phyloP scores from a whole-genome alignment of 1,284 basidiomycete genomes.

The Trichosporon sp. region DNA sequence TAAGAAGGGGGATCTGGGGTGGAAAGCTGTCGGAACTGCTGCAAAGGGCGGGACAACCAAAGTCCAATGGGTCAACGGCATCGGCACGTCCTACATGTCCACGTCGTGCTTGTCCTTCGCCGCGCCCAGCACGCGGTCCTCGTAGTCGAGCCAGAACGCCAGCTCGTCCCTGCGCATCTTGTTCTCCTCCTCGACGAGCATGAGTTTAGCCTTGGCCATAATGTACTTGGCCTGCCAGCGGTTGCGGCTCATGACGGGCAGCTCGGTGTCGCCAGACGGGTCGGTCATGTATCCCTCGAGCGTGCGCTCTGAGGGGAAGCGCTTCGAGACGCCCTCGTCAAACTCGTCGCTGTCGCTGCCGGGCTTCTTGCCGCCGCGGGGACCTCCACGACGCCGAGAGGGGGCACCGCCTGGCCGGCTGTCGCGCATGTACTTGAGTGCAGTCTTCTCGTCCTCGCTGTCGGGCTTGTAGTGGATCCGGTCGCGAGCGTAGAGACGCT shows the following conservation, averaged over 20 bases:
- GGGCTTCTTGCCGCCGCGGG: conserved; percentile 8
- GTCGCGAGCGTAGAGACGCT: conserved; percentile 11
- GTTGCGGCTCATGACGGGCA: conserved; percentile 29
- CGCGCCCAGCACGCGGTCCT: conserved; percentile 11
- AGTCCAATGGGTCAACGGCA: too few species aligned
- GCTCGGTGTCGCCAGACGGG: conserved; percentile 18
- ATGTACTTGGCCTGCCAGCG: conserved; percentile 40
- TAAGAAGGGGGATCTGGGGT: not conserved
- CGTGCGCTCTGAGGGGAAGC: conserved; percentile 18
- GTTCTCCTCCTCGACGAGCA: conserved; percentile 46
- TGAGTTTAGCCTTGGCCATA: conserved; percentile 44
- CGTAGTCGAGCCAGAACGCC: conserved; percentile 16
- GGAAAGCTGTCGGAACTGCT: too few species aligned
- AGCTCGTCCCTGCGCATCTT: conserved; percentile 35
- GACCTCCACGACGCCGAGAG: conserved; percentile 9
- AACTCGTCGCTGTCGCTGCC: conserved; percentile 21
- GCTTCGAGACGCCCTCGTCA: conserved; percentile 23
- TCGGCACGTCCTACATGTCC: not conserved
- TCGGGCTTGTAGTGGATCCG: conserved; percentile 8
- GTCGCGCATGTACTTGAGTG: conserved; percentile 17
- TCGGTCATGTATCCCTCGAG: conserved; percentile 20
- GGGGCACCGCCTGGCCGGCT: conserved; percentile 14
- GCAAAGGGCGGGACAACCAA: too few species aligned
- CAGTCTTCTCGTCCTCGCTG: conserved; percentile 12
- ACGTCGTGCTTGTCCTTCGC: not conserved